Base-by-base conservation (phyloP, 345 rosid genomes). In the Noccaea caerulescens region DNA sequence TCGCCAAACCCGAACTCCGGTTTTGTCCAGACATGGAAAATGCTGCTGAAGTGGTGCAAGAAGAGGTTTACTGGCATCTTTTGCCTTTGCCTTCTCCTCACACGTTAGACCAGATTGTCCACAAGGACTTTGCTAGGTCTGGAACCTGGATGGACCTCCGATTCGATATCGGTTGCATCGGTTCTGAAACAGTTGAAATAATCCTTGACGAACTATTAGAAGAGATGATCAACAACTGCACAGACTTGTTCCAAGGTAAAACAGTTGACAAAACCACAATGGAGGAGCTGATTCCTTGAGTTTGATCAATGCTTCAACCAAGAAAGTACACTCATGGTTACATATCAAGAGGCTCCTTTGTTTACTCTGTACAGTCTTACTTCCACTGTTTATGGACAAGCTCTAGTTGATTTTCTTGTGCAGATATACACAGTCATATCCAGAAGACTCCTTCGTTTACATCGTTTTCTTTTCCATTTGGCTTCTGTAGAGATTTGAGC, bases 91-190 rank as follows among this genome's bases (percentile, higher is more conserved):
- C 96, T 10, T 57, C 83, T 57, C 96, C 97, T 53, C 86, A 44
- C 62, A 82, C 92, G 10, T 52, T 93, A 65, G 94, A 90, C 55
- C 97, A 86, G 68, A 80, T 91, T 53, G 87, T 88, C 37, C 58
- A 47, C 38, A 93, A 90, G 80, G 98, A 87, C 80, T 42, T 93
- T 87, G 77, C 85, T 10, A 84, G 80, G 53, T 47, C 51, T 10
- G 84, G 88, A 67, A 71, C 46, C 5, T 93, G 96, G 98, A 87
- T 88, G 90, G 86, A 87, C 70, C 84, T 86, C 11, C 78, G 77
- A 2, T 73, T 47, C 34, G 91, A 83, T 42, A 55, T 71, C 3
- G 86, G 85, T 43, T 68, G 70, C 42, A 71, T 91, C 51, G 79
- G 84, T 30, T 7, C 73, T 52, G 84, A 86, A 59, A 76, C 82